phyloP scores from a whole-genome alignment of 1,284 basidiomycete species.

The Trichosporon sp. region DNA sequence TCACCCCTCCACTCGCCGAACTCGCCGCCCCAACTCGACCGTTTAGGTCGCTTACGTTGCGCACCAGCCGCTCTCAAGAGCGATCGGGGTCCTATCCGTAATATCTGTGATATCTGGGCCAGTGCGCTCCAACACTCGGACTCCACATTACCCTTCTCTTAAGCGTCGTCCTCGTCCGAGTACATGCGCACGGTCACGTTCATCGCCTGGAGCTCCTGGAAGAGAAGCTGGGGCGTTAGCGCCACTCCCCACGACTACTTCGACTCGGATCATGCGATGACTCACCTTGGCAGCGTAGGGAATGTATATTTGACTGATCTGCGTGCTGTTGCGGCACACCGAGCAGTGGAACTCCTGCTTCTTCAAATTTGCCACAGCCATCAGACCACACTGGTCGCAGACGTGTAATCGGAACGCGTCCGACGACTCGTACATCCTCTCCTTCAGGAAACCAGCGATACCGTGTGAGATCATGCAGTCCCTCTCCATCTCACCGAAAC shows the following conservation, averaged over 20 bases:
- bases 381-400: constrained; percentile 92
- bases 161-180: constrained; percentile 29
- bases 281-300: constrained; percentile 72
- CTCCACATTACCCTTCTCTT: not conserved
- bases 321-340: constrained; percentile 91
- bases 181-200: constrained; percentile 42
- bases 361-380: constrained; percentile 86
- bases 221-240: constrained; percentile 31
- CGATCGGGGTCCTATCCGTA: not conserved
- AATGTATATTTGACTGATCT: constrained; percentile 85
- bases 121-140: constrained; percentile 4
- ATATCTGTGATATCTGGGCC: not conserved
- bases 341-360: constrained; percentile 63
- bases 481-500: constrained; percentile 98
- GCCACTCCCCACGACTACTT: not conserved
- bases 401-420: constrained; percentile 96
- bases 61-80: not conserved
- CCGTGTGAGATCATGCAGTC: constrained; percentile 95
- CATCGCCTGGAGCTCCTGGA: constrained; percentile 44
- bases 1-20: too few species aligned
- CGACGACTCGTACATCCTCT: constrained; percentile 79
- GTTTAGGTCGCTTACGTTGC: not conserved
- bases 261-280: not conserved
- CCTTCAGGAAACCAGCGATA: constrained; percentile 95
- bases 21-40: not conserved